A percentile compares a stretch with the other conserved stretches of the same genome.
Conservation (phyloP, 805 yeast genomes). For the Suhomyces emberorum region DNA sequence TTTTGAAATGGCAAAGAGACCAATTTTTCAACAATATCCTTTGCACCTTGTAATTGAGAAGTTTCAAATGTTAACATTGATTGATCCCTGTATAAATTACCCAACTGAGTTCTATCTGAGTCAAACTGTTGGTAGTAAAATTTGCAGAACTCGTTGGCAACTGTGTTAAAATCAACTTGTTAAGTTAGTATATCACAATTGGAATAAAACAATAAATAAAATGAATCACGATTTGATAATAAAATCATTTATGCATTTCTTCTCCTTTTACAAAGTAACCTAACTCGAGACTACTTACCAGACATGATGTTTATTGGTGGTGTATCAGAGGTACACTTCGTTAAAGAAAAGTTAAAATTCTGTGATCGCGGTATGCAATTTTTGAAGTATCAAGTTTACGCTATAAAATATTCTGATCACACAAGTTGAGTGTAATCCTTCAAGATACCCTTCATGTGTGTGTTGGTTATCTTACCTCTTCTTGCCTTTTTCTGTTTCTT, state of each 20-base stretch:
- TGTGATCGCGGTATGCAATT: too few relatives aligned
- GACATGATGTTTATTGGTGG: too few relatives aligned
- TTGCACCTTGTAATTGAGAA: conserved; percentile 91
- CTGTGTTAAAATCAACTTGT: conserved; percentile 47
- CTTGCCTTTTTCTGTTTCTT: conserved; percentile 89
- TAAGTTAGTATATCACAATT: too few relatives aligned
- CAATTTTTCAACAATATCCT: conserved; percentile 88
- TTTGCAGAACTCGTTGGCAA: conserved; percentile 77
- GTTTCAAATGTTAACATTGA: conserved; percentile 98
- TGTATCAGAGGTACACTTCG: too few relatives aligned
- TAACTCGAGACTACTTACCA: too few relatives aligned
- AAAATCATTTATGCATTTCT: too few relatives aligned
- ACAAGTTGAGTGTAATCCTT: conserved; percentile 66
- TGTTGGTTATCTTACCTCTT: conserved; percentile 90
- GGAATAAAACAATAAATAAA: too few relatives aligned
- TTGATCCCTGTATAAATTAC: conserved; percentile 91
- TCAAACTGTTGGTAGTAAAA: conserved; percentile 96
- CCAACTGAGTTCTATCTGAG: conserved; percentile 85
- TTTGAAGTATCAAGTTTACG: too few relatives aligned
- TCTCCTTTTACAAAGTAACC: too few relatives aligned
- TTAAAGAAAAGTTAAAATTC: too few relatives aligned
- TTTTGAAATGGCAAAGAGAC: conserved; percentile 86
- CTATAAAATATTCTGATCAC: too few relatives aligned
- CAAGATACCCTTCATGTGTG: conserved; percentile 93
- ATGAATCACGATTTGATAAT: too few relatives aligned